Conservation (phyloP, 1,284 basidiomycete species). For the Ceratobasidium sp. region DNA sequence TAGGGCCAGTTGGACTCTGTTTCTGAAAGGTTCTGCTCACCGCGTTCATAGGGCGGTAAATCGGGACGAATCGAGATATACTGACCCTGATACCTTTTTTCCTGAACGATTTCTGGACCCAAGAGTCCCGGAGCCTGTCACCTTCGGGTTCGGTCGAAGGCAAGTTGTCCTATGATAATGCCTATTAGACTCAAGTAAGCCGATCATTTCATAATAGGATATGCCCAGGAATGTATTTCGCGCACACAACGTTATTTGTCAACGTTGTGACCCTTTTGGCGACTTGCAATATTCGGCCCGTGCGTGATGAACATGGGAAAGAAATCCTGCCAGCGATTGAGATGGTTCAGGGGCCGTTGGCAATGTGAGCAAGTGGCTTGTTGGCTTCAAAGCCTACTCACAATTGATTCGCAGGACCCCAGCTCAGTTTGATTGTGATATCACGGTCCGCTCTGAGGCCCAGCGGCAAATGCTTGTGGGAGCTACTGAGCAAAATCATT, state of each 20-base stretch:
- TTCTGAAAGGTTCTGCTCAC: neutral
- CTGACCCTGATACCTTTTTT: conserved; percentile 32
- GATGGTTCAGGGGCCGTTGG: no score
- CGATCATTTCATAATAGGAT: neutral
- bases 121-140: conserved; percentile 14
- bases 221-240: conserved; percentile 23
- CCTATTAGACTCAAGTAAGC: neutral
- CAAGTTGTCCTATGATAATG: neutral
- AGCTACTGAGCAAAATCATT: neutral
- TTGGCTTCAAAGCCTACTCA: no score
- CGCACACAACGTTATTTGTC: conserved; percentile 19
- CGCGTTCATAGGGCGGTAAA: conserved; percentile 15
- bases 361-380: no score
- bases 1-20: neutral
- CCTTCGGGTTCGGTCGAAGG: neutral
- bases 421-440: neutral
- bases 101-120: conserved; percentile 38
- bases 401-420: no score
- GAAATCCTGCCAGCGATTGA: neutral
- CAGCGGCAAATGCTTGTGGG: neutral
- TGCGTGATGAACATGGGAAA: neutral
- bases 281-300: neutral
- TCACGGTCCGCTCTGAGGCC: neutral
- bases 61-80: conserved; percentile 34
- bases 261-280: conserved; percentile 3